A percentile compares a stretch with the other conserved stretches of the same genome.
Evolutionary conservation across 768 basidiomycete species (phyloP).

Genomic region (Chalciporus chontae): DNA sequence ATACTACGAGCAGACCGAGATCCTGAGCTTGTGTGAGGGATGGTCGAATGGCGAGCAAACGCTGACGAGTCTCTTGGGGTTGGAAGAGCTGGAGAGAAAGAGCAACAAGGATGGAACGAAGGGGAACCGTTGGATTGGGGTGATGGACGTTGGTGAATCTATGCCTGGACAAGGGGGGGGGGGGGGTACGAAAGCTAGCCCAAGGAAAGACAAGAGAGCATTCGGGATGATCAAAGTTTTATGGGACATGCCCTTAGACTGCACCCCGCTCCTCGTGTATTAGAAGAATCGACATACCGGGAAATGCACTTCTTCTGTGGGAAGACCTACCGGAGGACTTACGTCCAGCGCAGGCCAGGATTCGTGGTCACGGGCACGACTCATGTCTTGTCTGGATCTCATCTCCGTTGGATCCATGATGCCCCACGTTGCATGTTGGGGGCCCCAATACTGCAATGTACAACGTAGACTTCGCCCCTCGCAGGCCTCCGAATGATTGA

Average conservation of each 20-base stretch:
- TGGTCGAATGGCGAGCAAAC: not conserved
- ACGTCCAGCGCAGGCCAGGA: not conserved
- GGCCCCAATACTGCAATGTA: not conserved
- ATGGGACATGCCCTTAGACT: conserved; percentile 17
- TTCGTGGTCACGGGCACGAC: conserved; percentile 2
- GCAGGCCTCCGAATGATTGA: conserved; percentile 9
- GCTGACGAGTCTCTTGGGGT: not conserved
- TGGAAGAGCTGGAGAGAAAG: not conserved
- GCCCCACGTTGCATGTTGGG: conserved; percentile 1
- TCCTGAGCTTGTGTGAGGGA: not conserved
- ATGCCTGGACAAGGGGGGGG: conserved; percentile 22
- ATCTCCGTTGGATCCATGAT: conserved; percentile 22
- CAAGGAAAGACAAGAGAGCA: conserved; percentile 4
- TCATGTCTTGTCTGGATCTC: conserved; percentile 13
- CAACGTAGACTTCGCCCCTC: not conserved
- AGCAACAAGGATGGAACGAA: not conserved
- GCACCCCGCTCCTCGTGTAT: conserved; percentile 18
- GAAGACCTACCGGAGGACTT: conserved; percentile 6
- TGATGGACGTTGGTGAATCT: conserved; percentile 9
- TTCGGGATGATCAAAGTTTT: conserved; percentile 16
- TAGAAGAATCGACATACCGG: conserved; percentile 25
- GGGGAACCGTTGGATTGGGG: not conserved
- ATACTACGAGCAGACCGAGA: conserved; percentile 3
- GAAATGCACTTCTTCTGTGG: conserved; percentile 20
- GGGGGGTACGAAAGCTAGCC: conserved; percentile 11